Percentiles rank a stretch among this genome's conserved stretches.
Evolutionary conservation across 2,329 filamentous ascomycete genomes (phyloP).

Genomic region (Calonectria hawksworthii): DNA sequence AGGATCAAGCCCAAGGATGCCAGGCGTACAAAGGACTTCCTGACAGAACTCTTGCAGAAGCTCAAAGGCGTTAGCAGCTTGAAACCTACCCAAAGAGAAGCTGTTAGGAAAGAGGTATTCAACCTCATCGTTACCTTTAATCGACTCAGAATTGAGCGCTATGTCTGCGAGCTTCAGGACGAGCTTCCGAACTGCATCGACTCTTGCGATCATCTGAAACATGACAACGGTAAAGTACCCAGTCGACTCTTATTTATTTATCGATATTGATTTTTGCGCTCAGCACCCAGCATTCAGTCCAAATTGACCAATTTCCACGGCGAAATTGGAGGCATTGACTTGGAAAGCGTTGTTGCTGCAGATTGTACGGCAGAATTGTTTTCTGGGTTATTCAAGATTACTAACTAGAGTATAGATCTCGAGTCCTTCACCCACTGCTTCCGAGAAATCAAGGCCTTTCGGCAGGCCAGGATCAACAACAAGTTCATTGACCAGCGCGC

Average conservation of each 20-base stretch:
- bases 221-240: neutral
- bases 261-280: neutral
- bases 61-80: slow-evolving; percentile 15
- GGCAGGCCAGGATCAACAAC: neutral
- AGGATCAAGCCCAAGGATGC: slow-evolving; percentile 21
- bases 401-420: slow-evolving; percentile 24
- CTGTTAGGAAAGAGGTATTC: neutral
- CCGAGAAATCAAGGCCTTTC: slow-evolving; percentile 20
- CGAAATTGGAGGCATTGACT: neutral
- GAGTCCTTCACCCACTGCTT: slow-evolving; percentile 7
- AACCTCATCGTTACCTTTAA: slow-evolving; percentile 41
- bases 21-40: neutral
- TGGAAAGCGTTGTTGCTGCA: neutral
- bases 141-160: slow-evolving; percentile 30
- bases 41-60: slow-evolving; percentile 28
- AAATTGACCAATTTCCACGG: neutral
- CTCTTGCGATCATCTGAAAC: neutral
- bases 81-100: rapidly evolving
- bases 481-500: slow-evolving; percentile 30
- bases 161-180: slow-evolving; percentile 27
- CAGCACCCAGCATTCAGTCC: neutral
- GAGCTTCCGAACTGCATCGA: slow-evolving; percentile 31
- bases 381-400: too few species aligned
- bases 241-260: neutral
- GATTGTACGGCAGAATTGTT: neutral